A percentile compares a stretch with the other conserved stretches of the same genome.
These are phyloP conservation scores for Hemileccinum rubropunctum DNA, from an alignment of 768 basidiomycete genomes.

Conservation along the genomic window DNA sequence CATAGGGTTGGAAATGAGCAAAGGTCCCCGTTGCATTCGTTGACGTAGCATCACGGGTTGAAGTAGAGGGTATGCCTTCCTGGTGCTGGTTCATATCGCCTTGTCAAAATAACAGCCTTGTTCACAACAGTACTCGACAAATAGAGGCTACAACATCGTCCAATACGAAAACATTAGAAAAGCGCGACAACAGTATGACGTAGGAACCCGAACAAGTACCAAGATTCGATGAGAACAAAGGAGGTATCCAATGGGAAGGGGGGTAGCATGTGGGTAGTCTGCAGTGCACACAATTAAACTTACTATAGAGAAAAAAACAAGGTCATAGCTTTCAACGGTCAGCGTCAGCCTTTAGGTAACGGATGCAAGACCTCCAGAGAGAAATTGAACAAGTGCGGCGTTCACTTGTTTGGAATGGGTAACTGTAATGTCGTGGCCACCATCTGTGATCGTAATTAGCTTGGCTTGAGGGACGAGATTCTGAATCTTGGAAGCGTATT, in stretches of 20 bases:
- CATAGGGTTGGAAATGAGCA: constrained; percentile 26
- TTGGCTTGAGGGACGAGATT: constrained; percentile 27
- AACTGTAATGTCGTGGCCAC: constrained; percentile 31
- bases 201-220: neutral
- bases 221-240: neutral
- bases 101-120: too few relatives aligned
- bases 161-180: constrained; percentile 1
- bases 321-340: neutral
- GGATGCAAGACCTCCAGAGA: constrained; percentile 13
- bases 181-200: constrained; percentile 6
- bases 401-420: constrained; percentile 33
- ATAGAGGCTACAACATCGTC: constrained; percentile 12
- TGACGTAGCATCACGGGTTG: neutral
- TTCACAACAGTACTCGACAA: too few relatives aligned
- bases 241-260: constrained; percentile 1
- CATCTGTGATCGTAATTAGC: constrained; percentile 29
- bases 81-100: neutral
- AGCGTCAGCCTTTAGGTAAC: neutral
- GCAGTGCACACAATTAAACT: neutral
- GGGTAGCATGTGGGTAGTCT: constrained; percentile 7
- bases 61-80: neutral
- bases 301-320: neutral
- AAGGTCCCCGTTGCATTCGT: constrained; percentile 25
- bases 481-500: constrained; percentile 31
- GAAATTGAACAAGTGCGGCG: constrained; percentile 26